Conservation (phyloP, 2,329 filamentous ascomycete species). For the Sclerotinia borealis region DNA sequence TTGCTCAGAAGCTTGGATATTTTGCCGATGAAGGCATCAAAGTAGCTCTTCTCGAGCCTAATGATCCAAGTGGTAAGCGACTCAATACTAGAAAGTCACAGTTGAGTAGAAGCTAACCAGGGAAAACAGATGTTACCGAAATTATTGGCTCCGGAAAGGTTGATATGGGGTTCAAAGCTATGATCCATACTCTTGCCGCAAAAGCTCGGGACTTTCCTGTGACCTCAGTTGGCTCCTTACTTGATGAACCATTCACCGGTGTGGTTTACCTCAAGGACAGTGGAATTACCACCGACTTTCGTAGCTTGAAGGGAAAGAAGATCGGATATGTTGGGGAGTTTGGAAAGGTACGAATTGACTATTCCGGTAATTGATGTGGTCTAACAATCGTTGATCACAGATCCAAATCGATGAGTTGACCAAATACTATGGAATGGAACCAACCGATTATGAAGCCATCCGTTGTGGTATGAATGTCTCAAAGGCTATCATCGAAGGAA, state of each 20-base stretch:
- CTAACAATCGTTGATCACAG: constrained; percentile 32
- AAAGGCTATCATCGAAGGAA: constrained; percentile 66
- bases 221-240: constrained; percentile 64
- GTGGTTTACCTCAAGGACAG: constrained; percentile 70
- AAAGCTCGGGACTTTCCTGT: constrained; percentile 72
- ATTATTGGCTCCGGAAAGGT: constrained; percentile 73
- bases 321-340: constrained; percentile 79
- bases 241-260: constrained; percentile 75
- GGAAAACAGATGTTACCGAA: constrained; percentile 63
- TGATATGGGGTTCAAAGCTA: constrained; percentile 75
- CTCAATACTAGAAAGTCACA: neutral
- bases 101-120: neutral
- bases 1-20: constrained; percentile 69
- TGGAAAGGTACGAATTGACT: constrained; percentile 46
- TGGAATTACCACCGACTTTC: constrained; percentile 70
- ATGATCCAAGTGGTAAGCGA: constrained; percentile 61
- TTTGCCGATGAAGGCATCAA: constrained; percentile 72
- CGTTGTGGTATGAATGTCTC: constrained; percentile 79
- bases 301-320: constrained; percentile 66
- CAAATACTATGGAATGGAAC: constrained; percentile 68
- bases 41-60: constrained; percentile 70
- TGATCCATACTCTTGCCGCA: constrained; percentile 76
- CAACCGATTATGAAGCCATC: constrained; percentile 67
- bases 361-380: neutral
- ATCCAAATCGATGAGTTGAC: constrained; percentile 80